Conservation (phyloP, 139 green algal genomes). For the Bryopsis sp. region DNA sequence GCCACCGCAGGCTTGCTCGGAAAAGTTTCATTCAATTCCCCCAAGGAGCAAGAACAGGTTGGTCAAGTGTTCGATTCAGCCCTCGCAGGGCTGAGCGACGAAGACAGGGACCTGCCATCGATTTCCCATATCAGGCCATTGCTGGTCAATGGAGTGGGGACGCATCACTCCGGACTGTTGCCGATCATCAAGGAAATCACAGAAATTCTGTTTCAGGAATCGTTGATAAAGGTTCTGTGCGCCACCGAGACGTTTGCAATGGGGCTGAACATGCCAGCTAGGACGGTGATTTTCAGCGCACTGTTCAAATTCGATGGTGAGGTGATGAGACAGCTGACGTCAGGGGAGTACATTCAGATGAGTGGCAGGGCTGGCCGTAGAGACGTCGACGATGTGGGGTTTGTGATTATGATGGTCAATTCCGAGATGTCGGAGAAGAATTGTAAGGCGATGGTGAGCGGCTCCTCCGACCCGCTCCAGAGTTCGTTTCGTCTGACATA, state of each 20-base stretch:
- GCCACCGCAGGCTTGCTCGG: conserved; percentile 50
- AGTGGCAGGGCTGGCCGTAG: conserved; percentile 80
- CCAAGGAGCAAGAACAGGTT: conserved; percentile 41
- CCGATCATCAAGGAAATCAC: conserved; percentile 95
- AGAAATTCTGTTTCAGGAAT: conserved; percentile 93
- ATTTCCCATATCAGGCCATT: conserved; percentile 71
- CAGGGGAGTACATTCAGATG: conserved; percentile 98
- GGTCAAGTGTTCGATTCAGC: conserved; percentile 62
- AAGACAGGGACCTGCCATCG: conserved; percentile 69
- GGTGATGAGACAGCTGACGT: conserved; percentile 40
- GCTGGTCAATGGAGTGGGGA: conserved; percentile 69
- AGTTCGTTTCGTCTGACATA: conserved; percentile 79
- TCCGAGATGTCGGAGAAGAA: conserved; percentile 42
- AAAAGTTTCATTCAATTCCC: conserved; percentile 45
- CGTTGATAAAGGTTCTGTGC: conserved; percentile 65
- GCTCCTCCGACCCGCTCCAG: conserved; percentile 36
- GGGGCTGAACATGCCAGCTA: conserved; percentile 98
- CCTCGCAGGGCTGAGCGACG: conserved; percentile 60
- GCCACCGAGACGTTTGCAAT: conserved; percentile 95
- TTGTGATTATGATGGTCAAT: conserved; percentile 83
- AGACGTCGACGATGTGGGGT: conserved; percentile 81
- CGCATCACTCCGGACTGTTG: conserved; percentile 78
- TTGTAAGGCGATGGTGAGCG: conserved; percentile 20
- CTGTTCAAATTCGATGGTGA: conserved; percentile 86
- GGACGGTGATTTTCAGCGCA: conserved; percentile 83